Conservation (phyloP, 192 early-diverging fungal species). For the Linnemannia schmuckeri region DNA sequence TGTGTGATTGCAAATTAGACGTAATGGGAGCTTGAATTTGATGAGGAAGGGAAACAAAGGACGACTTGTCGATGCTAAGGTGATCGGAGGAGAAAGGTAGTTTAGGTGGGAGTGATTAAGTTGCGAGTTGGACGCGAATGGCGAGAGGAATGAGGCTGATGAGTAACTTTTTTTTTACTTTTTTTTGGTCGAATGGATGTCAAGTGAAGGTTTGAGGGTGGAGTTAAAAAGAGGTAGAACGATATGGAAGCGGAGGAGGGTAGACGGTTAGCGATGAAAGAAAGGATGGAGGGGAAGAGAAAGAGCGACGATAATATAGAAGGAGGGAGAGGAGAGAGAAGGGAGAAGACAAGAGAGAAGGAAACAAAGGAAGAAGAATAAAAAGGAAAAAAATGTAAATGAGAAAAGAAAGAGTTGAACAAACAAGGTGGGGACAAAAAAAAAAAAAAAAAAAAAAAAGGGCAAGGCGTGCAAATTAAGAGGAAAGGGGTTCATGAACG, state of each 20-base stretch:
- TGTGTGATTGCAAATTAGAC: too few relatives aligned
- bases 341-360: not conserved
- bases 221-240: not conserved
- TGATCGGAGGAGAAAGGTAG: not conserved
- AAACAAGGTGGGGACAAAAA: too few relatives aligned
- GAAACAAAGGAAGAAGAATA: constrained; percentile 4
- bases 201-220: not conserved
- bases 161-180: too few relatives aligned
- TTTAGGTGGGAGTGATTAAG: not conserved
- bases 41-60: too few relatives aligned
- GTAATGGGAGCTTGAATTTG: too few relatives aligned
- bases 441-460: too few relatives aligned
- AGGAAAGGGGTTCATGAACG: not conserved
- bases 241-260: not conserved
- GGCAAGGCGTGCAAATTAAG: too few relatives aligned
- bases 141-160: not conserved
- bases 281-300: not conserved
- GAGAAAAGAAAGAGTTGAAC: not conserved
- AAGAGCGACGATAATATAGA: not conserved
- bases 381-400: not conserved
- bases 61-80: not conserved
- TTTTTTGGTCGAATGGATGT: not conserved
- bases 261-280: not conserved
- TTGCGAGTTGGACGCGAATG: not conserved
- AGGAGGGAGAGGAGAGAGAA: constrained; percentile 4